Evolutionary conservation across 148 eudicot species (phyloP), one percentile per base, ranked within the genome.

Genomic region (Spergularia marina): DNA sequence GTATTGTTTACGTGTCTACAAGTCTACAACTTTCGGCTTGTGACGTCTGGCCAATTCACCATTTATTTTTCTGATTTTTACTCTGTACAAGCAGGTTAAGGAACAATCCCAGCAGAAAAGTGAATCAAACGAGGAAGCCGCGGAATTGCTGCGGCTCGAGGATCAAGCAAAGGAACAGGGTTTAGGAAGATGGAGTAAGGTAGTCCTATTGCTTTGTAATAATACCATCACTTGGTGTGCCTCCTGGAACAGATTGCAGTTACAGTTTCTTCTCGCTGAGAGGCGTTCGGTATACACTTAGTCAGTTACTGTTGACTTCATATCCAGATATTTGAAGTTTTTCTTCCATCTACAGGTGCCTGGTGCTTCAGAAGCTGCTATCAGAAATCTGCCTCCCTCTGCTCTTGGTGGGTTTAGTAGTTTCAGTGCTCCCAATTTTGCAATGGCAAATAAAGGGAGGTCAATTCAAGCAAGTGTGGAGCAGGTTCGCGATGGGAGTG

Each of bases 401-500:
- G 93, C 98, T 40, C 74, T 96, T 66, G 92, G 98, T 41, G 90
- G 88, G 82, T 56, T 87, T 59, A 76, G 89, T 74, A 89, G 85
- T 79, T 87, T 96, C 23, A 89, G 91, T 79, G 86, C 95, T 30
- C 74, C 76, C 81, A 85, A 77, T 54, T 85, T 92, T 51, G 72
- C 89, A 60, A 79, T 67, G 13, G 74, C 85, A 44, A 88, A 89
- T 66, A 92, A 86, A 85, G 98, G 98, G 57, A 91, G 74, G 75
- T 89, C 91, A 25, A 78, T 96, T 85, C 82, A 85, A 77, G 99
- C 94, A 49, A 79, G 92, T 70, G 98, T 92, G 56, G 99, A 96
- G 84, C 94, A 92, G 77, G 91, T 88, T 80, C 99, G 97, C 60
- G 97, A 92, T 82, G 99, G 99, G 80, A 96, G 97, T 84, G 83